Base-by-base conservation (phyloP, 2,329 filamentous ascomycete species). In the Phialemoniopsis sp. region DNA sequence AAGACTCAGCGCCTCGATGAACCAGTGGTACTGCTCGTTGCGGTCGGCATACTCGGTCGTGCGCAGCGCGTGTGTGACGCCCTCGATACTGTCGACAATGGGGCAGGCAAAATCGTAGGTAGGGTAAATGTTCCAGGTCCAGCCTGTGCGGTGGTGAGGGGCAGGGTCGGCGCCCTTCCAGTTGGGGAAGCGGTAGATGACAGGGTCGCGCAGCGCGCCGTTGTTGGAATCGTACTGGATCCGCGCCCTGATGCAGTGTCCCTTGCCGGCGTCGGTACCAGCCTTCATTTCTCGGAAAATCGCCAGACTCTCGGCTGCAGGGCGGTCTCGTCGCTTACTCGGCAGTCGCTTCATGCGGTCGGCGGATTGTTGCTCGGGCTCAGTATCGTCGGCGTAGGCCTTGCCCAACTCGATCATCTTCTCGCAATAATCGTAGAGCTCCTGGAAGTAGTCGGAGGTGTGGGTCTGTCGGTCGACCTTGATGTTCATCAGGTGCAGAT, bases 231-330 rank as follows among this genome's bases (percentile, higher is more conserved):
- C 87, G 51, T 87, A 80, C 2, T 88, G 91, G 52, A 97, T 87
- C 73, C 94, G 96, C 42, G 93, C 93, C 44, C 93, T 86, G 50
- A 98, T 94, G 67, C 89, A 96, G 80, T 91, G 90, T 57, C 76
- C 80, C 36, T 81, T 66, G 43, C 93, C 93, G 61, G 90, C 82
- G 36, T 85, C 78, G 3, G 81, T 85, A 33, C 85, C 90, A 41
- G 78, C 76, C 72, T 90, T 95, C 93, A 98, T 98, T 72, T 93
- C 87, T 56, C 90, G 85, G 50, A 96, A 94, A 51, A 85, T 86
- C 38, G 80, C 79, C 53, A 98, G 67, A 54, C 83, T 95, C 64
- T 96, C 88, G 64, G 95, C 89, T 32, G 88, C 70, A 16, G 78
- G 72, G 41, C 83, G 79, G 38, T 95, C 85, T 40, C 93, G 85